These are phyloP conservation scores for Galeopsis tetrahit DNA, from an alignment of 257 asterid species.

Conservation along the genomic window DNA sequence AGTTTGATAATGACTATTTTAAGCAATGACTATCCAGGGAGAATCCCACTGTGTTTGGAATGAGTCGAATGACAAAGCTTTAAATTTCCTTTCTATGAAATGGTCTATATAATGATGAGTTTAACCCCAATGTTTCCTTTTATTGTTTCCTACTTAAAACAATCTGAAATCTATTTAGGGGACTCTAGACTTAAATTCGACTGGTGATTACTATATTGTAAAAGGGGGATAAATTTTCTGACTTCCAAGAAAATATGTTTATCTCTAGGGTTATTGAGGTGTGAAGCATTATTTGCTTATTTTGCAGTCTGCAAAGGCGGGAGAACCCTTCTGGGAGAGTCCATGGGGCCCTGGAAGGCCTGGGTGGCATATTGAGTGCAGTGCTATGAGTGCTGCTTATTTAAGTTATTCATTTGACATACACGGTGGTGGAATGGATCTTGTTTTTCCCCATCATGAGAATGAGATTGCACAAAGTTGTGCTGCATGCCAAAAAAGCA, in stretches of 20 bases:
- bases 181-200: background rate
- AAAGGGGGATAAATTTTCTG: constrained; percentile 19
- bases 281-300: constrained; percentile 22
- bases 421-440: constrained; percentile 99
- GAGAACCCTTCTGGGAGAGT: constrained; percentile 97
- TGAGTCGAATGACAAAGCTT: constrained; percentile 3
- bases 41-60: background rate
- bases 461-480: constrained; percentile 99
- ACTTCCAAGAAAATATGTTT: background rate
- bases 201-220: background rate
- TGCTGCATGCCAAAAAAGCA: constrained; percentile 81
- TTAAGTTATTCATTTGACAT: constrained; percentile 88
- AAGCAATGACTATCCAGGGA: constrained; percentile 2
- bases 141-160: background rate
- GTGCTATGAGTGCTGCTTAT: constrained; percentile 98
- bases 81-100: constrained; percentile 9
- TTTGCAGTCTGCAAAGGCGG: constrained; percentile 95
- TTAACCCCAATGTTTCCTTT: constrained; percentile 12
- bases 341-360: constrained; percentile 99
- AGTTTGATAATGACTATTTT: constrained; percentile 3
- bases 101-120: constrained; percentile 7
- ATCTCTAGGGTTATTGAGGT: constrained; percentile 15
- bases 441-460: constrained; percentile 95
- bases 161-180: constrained; percentile 15
- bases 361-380: constrained; percentile 99